phyloP scores from a whole-genome alignment of 768 basidiomycete species.

The Pulveroboletus sp. region DNA sequence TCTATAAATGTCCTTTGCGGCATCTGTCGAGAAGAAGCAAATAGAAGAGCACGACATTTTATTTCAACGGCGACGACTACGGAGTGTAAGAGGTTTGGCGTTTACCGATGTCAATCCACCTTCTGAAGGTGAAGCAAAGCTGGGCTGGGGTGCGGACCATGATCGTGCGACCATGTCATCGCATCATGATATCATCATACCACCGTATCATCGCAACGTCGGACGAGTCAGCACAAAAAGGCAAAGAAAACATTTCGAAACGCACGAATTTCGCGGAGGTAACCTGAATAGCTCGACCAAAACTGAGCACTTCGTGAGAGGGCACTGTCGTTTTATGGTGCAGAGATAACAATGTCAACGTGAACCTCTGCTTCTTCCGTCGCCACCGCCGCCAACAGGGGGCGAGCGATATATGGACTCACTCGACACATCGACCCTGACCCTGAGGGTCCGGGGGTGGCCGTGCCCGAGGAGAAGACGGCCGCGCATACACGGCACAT shows the following conservation, averaged over 20 bases:
- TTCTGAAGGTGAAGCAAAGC: slow-evolving; percentile 69
- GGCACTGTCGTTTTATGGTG: slow-evolving; percentile 52
- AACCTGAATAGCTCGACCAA: slow-evolving; percentile 85
- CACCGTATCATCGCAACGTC: too few relatives aligned
- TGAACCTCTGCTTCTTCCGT: slow-evolving; percentile 4
- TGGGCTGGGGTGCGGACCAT: slow-evolving; percentile 48
- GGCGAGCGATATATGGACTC: slow-evolving; percentile 17
- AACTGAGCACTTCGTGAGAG: slow-evolving; percentile 74
- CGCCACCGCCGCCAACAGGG: not conserved
- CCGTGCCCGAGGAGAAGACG: not conserved
- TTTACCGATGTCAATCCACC: slow-evolving; percentile 74
- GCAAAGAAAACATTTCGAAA: slow-evolving; percentile 25
- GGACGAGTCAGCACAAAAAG: too few relatives aligned
- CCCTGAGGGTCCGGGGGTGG: slow-evolving; percentile 11
- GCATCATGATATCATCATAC: slow-evolving; percentile 2
- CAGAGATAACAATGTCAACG: not conserved
- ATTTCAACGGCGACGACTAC: slow-evolving; percentile 7
- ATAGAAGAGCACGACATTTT: not conserved
- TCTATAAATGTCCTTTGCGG: slow-evolving; percentile 61
- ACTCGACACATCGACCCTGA: slow-evolving; percentile 55
- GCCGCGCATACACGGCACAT: slow-evolving; percentile 36
- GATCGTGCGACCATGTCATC: not conserved
- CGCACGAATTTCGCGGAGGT: slow-evolving; percentile 74
- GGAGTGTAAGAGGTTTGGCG: slow-evolving; percentile 8
- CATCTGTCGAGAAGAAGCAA: slow-evolving; percentile 38